Conservation (phyloP, 2,329 filamentous ascomycete genomes). For the Setomelanomma holmii region DNA sequence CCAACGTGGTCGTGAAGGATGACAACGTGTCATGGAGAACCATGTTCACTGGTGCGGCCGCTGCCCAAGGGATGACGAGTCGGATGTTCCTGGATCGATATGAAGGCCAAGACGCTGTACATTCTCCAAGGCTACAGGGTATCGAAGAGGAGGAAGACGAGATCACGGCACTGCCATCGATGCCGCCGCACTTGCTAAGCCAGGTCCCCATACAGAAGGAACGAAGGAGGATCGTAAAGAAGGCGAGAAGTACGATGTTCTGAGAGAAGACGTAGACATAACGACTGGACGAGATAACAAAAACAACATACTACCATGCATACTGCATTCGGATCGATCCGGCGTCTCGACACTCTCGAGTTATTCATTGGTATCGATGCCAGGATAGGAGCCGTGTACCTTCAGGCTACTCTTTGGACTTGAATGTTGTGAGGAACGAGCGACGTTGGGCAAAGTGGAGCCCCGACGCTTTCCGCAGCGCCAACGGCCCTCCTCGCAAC, state of each 20-base stretch:
- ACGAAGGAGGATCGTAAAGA: background rate
- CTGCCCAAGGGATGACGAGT: background rate
- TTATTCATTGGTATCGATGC: too few species aligned
- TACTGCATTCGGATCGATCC: too few species aligned
- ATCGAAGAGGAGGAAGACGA: background rate
- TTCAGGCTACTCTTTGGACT: background rate
- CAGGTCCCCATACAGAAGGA: background rate
- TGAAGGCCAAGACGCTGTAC: background rate
- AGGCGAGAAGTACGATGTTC: background rate
- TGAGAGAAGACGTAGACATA: background rate
- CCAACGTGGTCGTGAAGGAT: background rate
- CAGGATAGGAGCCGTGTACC: too few species aligned
- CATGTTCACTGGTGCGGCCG: background rate
- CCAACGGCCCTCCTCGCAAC: slow-evolving; percentile 21
- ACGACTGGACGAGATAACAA: too few species aligned
- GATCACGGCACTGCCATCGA: slow-evolving; percentile 1
- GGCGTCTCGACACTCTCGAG: too few species aligned
- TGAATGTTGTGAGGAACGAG: background rate
- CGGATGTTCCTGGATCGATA: background rate
- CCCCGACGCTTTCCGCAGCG: slow-evolving; percentile 27
- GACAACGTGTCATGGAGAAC: background rate
- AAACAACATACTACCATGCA: too few species aligned
- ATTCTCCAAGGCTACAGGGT: background rate
- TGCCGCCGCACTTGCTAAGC: background rate
- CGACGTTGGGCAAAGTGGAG: background rate